Base-by-base conservation (phyloP, 2,329 filamentous ascomycete species). In the Nothopassalora personata region DNA sequence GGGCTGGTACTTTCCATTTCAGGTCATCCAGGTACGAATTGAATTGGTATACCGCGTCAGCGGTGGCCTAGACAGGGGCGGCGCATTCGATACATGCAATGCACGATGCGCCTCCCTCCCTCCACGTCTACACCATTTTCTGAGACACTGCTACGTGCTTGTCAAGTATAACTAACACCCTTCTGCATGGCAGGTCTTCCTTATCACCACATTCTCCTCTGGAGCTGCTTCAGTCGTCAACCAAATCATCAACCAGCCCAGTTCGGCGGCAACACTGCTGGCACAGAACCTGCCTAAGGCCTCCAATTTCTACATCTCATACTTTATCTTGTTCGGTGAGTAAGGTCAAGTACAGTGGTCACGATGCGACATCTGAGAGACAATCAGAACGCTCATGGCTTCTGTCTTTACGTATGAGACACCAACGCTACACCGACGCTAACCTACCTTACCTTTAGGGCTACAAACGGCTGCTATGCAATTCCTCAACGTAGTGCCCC, bases 281-380 rank as follows among this genome's bases (percentile, higher is more conserved):
- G 71, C 72, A 1, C 53, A 66, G 47, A 72, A 72, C 43, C 50
- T 75, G 19, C 73, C 73, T 4, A 71, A 70, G 54, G 70, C 73
- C 0, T 69, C 67, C 8, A 75, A 72, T 54, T 74, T 74, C 66
- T 75, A 73, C 64, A 66, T 75, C 7, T 67, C 66, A 8, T 74
- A 72, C 64, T 73, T 75, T 57, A 66, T 74, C 28, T 55, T 75
- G 5, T 68, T 73, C 27, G 72, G 23, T 23, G 23, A 23, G 23
- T 23, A 23, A 23, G 23, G 23, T 23, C 23, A 23, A 23, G 23
- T 23, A 23, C 2, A 23, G 23, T 23, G 23, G 23, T 3, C 23
- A 23, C 23, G 23, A 23, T 23, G 23, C 23, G 23, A 23, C 23
- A 23, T 23, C 23, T 23, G 23, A 23, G 23, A 23, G 23, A 23